A percentile compares a stretch with the other conserved stretches of the same genome.
Evolutionary conservation across 345 rosid genomes (phyloP).

Genomic region (Citrus medica): DNA sequence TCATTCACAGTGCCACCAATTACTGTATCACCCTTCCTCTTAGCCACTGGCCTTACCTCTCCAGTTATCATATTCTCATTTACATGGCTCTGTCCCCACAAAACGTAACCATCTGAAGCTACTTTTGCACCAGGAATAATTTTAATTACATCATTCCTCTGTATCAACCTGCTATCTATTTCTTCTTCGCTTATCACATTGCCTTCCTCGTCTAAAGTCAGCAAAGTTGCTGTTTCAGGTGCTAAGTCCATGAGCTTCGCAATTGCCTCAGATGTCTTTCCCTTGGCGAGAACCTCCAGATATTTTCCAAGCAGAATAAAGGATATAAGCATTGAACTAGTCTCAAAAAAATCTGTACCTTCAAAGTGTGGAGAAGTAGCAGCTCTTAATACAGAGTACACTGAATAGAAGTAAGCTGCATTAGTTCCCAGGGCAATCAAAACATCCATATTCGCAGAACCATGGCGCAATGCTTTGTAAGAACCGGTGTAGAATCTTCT

Average conservation of each 20-base stretch:
- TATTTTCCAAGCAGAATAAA: conserved; percentile 90
- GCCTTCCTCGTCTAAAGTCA: conserved; percentile 57
- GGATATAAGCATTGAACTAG: conserved; percentile 93
- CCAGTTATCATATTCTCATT: conserved; percentile 85
- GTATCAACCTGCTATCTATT: conserved; percentile 78
- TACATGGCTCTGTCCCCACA: conserved; percentile 74
- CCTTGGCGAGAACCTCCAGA: conserved; percentile 82
- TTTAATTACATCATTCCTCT: conserved; percentile 78
- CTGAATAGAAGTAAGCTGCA: conserved; percentile 87
- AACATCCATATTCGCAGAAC: conserved; percentile 96
- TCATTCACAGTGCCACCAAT: conserved; percentile 92
- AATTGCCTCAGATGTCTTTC: conserved; percentile 89
- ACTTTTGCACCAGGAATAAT: conserved; percentile 68
- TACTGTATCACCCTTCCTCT: conserved; percentile 73
- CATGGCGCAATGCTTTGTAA: conserved; percentile 69
- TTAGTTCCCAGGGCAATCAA: conserved; percentile 88
- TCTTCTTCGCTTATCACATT: conserved; percentile 66
- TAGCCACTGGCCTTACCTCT: conserved; percentile 68
- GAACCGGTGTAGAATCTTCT: conserved; percentile 77
- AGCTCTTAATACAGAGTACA: conserved; percentile 74
- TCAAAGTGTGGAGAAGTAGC: conserved; percentile 54
- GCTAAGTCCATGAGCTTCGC: conserved; percentile 91
- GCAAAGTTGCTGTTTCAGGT: conserved; percentile 68
- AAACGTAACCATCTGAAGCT: conserved; percentile 65
- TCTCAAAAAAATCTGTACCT: conserved; percentile 89